phyloP scores from a whole-genome alignment of 2,329 filamentous ascomycete species.

The Chaetomium sp. region DNA sequence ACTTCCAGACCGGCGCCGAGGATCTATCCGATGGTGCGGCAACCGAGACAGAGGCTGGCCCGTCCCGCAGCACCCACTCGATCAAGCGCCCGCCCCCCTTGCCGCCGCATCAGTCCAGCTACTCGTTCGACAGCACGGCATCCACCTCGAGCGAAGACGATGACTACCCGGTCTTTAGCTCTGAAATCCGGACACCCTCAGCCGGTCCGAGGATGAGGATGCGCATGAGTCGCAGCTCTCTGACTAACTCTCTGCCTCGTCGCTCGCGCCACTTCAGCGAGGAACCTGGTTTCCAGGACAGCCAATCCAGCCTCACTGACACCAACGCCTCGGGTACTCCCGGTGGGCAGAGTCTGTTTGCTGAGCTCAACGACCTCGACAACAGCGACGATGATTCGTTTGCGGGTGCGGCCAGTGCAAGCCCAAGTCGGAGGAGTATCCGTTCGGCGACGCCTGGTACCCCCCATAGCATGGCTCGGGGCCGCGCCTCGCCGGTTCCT shows the following conservation, averaged over 20 bases:
- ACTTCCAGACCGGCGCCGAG: constrained; percentile 90
- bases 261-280: constrained; percentile 57
- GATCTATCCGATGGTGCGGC: constrained; percentile 63
- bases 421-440: constrained; percentile 43
- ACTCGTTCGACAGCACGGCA: constrained; percentile 78
- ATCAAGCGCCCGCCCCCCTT: constrained; percentile 39
- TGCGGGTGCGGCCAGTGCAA: constrained; percentile 40
- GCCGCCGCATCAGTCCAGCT: constrained; percentile 41
- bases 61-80: constrained; percentile 37
- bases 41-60: constrained; percentile 72
- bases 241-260: constrained; percentile 48
- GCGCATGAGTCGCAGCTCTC: constrained; percentile 58
- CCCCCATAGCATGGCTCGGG: constrained; percentile 41
- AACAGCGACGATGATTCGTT: constrained; percentile 66
- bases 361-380: constrained; percentile 77
- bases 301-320: constrained; percentile 50
- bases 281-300: constrained; percentile 51
- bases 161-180: constrained; percentile 44
- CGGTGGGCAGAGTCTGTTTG: constrained; percentile 70
- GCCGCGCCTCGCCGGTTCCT: constrained; percentile 40
- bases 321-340: constrained; percentile 45
- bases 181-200: constrained; percentile 55
- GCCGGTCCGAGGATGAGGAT: constrained; percentile 63
- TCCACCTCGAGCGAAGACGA: constrained; percentile 79
- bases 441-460: constrained; percentile 46